Base-by-base conservation (phyloP, 495 filamentous ascomycete species). In the Penicillium maclennaniae region DNA sequence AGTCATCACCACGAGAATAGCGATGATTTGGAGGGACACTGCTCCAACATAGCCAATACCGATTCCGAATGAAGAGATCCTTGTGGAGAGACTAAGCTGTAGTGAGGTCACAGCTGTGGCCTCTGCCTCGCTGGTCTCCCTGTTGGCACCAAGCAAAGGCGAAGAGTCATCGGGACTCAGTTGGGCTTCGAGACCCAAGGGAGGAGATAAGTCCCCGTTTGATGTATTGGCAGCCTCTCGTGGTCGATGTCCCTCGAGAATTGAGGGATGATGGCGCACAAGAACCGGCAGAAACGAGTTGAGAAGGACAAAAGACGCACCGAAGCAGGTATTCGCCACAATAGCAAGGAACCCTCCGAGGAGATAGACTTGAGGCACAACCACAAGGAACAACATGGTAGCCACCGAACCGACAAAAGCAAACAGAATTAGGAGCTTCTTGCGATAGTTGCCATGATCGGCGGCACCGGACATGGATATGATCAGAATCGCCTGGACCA, bases 391-490 rank as follows among this genome's bases (percentile, higher is more conserved):
- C 2, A 88, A 72, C 92, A 97, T 98, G 6, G 89, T 95, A 42
- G 84, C 79, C 34, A 86, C 68, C 51, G 91, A 84, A 27, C 93
- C 93, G 23, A 83, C 76, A 66, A 90, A 86, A 28, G 88, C 93
- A 67, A 97, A 97, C 2, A 70, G 71, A 19, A 98, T 77, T 21
- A 98, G 73, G 14, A 98, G 80, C 36, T 80, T 84, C 71, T 98
- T 98, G 53, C 93, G 84, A 70, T 92, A 95, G 46, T 86, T 87
- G 53, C 93, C 93, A 69, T 97, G 93, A 65, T 98, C 93, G 42
- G 93, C 93, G 39, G 93, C 93, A 28, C 89, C 93, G 54, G 87
- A 92, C 81, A 98, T 96, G 50, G 90, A 95, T 52, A 98, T 87
- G 26, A 98, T 95, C 31, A 98, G 69, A 19, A 97, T 69, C 8